Evolutionary conservation across 495 filamentous ascomycete genomes (phyloP), one percentile per base, ranked within the genome.

Genomic region (Penicillium silybi): DNA sequence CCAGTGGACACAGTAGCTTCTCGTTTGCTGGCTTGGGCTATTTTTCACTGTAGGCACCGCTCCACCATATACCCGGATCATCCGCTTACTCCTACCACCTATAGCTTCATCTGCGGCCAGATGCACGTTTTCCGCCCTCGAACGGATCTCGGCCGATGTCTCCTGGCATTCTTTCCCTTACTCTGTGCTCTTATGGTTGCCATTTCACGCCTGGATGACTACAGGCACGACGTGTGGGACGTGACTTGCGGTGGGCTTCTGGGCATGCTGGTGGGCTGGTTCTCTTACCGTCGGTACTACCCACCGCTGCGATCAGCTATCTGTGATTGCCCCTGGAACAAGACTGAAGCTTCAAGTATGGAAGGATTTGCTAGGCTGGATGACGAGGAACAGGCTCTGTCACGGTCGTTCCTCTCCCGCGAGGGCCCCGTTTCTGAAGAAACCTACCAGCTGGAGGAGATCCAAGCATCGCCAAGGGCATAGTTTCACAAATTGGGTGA

Each of bases 191-290:
- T 85, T 4, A 68, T 97, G 75, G 90, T 97, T 55, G 91, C 91
- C 2, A 89, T 96, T 41, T 92, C 87, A n/a, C 80, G 93, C 6
- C 84, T 89, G 44, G 86, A 95, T 63, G 93, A 99, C 65, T 99
- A 99, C 64, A 72, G 93, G 22, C 93, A 99, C 57, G 95, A 97
- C 64, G 87, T 95, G 4, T 96, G 85, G 44, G 93, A 99, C 72
- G 95, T 99, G 17, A 86, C 82, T 20, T 73, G 74, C 15, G 93
- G 93, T 0, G 84, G 80, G 1, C 52, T 87, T 25, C 73, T 99
- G 11, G 93, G 93, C 1, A 78, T 85, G 54, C 63, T 73, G 6
- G 72, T 97, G 9, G 84, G 88, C 16, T 87, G 86, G 60, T 95
- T 90, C 69, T 90, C 85, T 20, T 98, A 96, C 60, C 72, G 89